Evolutionary conservation across 768 basidiomycete species (phyloP).

Genomic region (Hemileccinum impolitum): DNA sequence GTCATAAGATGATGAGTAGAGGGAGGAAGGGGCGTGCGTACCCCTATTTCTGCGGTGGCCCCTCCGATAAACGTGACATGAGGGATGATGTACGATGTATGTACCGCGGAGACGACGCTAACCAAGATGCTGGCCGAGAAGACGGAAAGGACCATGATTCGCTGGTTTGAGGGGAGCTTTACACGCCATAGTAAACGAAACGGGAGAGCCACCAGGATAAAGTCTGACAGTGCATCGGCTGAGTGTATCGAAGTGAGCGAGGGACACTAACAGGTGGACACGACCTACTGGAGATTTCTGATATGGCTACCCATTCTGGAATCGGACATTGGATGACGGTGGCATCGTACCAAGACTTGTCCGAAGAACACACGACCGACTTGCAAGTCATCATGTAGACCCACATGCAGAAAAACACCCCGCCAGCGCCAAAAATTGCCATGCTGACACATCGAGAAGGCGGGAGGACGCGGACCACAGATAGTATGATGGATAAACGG

Average conservation of each 20-base stretch:
- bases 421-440: background rate
- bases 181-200: conserved; percentile 43
- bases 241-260: background rate
- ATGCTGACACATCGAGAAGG: conserved; percentile 8
- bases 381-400: conserved; percentile 16
- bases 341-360: conserved; percentile 36
- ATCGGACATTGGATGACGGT: conserved; percentile 41
- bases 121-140: conserved; percentile 55
- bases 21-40: conserved; percentile 9
- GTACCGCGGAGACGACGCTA: conserved; percentile 42
- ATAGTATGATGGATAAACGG: conserved; percentile 24
- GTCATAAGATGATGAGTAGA: background rate
- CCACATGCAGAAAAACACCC: conserved; percentile 19
- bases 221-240: conserved; percentile 50
- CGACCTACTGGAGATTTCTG: conserved; percentile 50
- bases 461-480: conserved; percentile 24
- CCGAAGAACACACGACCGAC: conserved; percentile 41
- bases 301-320: conserved; percentile 44
- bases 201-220: conserved; percentile 44
- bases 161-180: conserved; percentile 37
- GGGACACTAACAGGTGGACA: background rate
- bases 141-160: conserved; percentile 40
- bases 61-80: conserved; percentile 4
- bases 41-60: conserved; percentile 43
- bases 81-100: conserved; percentile 40